Base-by-base conservation (phyloP, 768 basidiomycete genomes). In the Phlebiopsis flavidoalba region DNA sequence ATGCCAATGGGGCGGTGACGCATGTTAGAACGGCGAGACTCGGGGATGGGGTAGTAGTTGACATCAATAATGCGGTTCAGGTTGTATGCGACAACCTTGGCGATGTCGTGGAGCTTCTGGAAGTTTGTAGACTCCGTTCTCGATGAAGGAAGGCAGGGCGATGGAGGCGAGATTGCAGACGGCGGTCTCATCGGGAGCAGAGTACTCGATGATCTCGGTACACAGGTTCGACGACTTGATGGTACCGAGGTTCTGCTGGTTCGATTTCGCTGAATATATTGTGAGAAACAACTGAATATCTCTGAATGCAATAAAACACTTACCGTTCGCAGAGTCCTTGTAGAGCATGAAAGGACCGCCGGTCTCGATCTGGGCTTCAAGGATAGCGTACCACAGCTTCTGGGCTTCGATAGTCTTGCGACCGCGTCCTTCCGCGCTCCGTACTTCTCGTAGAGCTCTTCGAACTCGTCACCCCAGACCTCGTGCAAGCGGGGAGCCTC, bases 211-310 rank as follows among this genome's bases (percentile, higher is more conserved):
- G 72, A 99, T 98, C 74, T 98, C 97, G 5, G 96, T 98, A 80
- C 97, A 99, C 51, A 99, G 80, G 73, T 99, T 99, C 54, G 96
- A 98, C 0, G 95, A 98, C 79, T 97, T 98, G 87, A 99, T 98
- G 8, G 93, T 96, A 33, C 97, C 97, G 26, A 99, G 82, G 76
- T 99, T 97, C 78, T 94, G 87, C 75, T 99, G 97, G 78, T 99
- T 99, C 14, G 95, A 98, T 78, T 99, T 99, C 67, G 82, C 92
- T 95, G 67, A 0, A 49, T 12, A 37, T 43, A 36, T n/a, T 17
- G 21, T 56, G 8, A 37, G 35, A 4, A 11, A 15, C 12, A 21
- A 50, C 8, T 21, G 65, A 22, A 63, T 47, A 21, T 45, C 33
- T 26, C 24, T 26, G 36, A 12, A 0, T 17, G 36, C 36, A n/a